Evolutionary conservation across 768 basidiomycete genomes (phyloP), one percentile per base, ranked within the genome.

Genomic region (Strobilomyces dryophilus): DNA sequence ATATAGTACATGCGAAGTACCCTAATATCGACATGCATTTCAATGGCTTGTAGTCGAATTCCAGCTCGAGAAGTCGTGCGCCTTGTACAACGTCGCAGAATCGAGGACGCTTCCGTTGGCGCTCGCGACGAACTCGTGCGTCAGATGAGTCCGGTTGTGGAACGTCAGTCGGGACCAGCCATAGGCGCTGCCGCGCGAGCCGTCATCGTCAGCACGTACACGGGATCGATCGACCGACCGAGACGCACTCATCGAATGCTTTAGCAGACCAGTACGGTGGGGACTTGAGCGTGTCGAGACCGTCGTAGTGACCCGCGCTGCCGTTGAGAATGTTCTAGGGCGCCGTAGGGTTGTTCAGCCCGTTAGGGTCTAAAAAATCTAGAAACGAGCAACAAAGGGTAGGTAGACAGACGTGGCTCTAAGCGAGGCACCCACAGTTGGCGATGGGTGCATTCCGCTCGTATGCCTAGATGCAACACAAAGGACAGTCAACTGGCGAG

Each of bases 131-230:
- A 66, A 67, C 48, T 66, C 65, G 41, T 66, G 65, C 4, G 65
- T 67, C 36, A 66, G 53, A 24, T 66, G 65, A 8, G 66, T 66
- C 29, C 61, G 57, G 34, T 66, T 67, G 49, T 67, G 66, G 58
- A 66, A 66, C 31, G 59, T 67, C 37, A 67, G 41, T 24, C 63
- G 57, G 18, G 65, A 66, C 65, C 65, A 66, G 32, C 65, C 65
- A 18, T 66, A 67, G 2, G 61, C 15, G 11, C 65, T 53, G 27
- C 40, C n/a, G 9, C 35, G 15, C 17, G 31, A 3, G n/a, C 4
- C 8, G 15, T 35, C 5, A n/a, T 29, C 44, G 18, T 45, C 27
- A 45, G 29, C 17, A 11, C n/a, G 26, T 11, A 29, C 20, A 27
- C 26, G 8, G 3, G 15, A 17, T 17, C 35, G 15, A 36, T 6